These are phyloP conservation scores for Russula compacta DNA, from an alignment of 768 basidiomycete genomes.

Conservation along the genomic window DNA sequence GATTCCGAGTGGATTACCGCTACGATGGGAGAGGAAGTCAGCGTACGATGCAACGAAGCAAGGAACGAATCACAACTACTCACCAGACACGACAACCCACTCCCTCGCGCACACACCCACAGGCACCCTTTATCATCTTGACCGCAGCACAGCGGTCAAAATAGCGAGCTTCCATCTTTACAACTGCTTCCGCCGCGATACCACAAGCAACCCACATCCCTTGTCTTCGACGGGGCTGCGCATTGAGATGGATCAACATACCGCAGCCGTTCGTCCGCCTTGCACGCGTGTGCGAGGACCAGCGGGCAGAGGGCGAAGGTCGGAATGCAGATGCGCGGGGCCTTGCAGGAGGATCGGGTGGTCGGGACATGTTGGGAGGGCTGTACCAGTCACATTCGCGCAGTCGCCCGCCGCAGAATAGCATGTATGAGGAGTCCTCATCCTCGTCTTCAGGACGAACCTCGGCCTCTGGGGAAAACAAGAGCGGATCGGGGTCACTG, in stretches of 20 bases:
- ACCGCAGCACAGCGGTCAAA: slow-evolving; percentile 43
- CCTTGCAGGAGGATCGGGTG: slow-evolving; percentile 29
- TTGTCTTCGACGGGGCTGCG: slow-evolving; percentile 41
- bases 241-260: slow-evolving; percentile 46
- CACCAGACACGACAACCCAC: slow-evolving; percentile 56
- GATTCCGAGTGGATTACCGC: slow-evolving; percentile 58
- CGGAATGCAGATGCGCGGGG: slow-evolving; percentile 22
- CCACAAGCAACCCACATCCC: slow-evolving; percentile 52
- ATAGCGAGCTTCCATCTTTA: slow-evolving; percentile 48
- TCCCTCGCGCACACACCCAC: slow-evolving; percentile 60
- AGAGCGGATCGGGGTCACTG: slow-evolving; percentile 15
- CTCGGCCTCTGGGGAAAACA: slow-evolving; percentile 5
- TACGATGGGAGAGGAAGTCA: slow-evolving; percentile 23
- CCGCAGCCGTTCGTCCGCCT: slow-evolving; percentile 51
- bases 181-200: slow-evolving; percentile 43
- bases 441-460: slow-evolving; percentile 22
- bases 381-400: slow-evolving; percentile 12
- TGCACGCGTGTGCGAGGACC: slow-evolving; percentile 16
- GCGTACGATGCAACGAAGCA: neutral
- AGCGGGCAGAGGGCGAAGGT: slow-evolving; percentile 12
- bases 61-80: slow-evolving; percentile 17
- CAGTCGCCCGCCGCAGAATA: slow-evolving; percentile 34
- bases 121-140: slow-evolving; percentile 45
- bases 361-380: slow-evolving; percentile 1
- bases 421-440: slow-evolving; percentile 26